Percentiles rank a stretch among this genome's conserved stretches.
phyloP scores from a whole-genome alignment of 805 yeast species.

The Candida railenensis region DNA sequence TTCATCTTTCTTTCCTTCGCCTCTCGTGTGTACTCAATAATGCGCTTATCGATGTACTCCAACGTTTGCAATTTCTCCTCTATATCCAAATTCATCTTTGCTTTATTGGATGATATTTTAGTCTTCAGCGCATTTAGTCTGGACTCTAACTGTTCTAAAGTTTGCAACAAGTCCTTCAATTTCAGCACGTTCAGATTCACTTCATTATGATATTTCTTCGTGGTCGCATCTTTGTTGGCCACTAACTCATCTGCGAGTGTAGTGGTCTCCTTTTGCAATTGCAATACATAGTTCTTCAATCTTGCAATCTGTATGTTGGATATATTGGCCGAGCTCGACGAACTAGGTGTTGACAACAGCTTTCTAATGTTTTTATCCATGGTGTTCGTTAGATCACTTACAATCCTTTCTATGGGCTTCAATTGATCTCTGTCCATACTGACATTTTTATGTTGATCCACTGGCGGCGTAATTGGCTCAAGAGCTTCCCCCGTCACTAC shows the following conservation, averaged over 20 bases:
- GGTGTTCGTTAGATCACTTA: not conserved
- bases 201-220: conserved; percentile 20
- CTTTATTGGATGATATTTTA: conserved; percentile 24
- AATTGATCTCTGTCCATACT: not conserved
- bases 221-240: conserved; percentile 15
- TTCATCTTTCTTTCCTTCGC: conserved; percentile 27
- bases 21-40: conserved; percentile 24
- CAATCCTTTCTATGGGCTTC: not conserved
- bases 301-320: conserved; percentile 12
- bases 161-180: conserved; percentile 25
- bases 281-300: conserved; percentile 17
- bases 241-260: conserved; percentile 18
- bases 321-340: not conserved
- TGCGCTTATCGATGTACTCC: conserved; percentile 28
- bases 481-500: not conserved
- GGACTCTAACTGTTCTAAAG: conserved; percentile 23
- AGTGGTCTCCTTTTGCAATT: conserved; percentile 17
- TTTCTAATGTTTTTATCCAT: not conserved
- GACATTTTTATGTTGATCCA: not conserved
- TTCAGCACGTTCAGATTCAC: conserved; percentile 26
- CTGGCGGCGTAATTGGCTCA: not conserved
- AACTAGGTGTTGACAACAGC: not conserved
- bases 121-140: conserved; percentile 24
- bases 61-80: conserved; percentile 27
- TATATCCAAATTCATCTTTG: conserved; percentile 23